Evolutionary conservation across 768 basidiomycete genomes (phyloP), one percentile per base, ranked within the genome.

Genomic region (Leccinellum luteum): DNA sequence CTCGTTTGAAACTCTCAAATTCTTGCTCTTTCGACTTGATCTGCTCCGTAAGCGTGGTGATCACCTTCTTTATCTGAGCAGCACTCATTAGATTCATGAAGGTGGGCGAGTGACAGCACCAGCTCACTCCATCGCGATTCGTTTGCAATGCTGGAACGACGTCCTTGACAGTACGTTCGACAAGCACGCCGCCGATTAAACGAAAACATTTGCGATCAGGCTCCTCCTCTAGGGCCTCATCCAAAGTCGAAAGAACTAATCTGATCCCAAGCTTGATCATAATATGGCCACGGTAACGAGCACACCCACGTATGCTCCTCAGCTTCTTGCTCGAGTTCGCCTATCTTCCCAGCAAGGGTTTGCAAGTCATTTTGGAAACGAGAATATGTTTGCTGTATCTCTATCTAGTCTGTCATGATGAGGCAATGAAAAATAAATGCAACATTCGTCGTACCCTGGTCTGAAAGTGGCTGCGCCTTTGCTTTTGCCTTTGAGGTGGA

Each of bases 201-300:
- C 96, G 87, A 77, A 98, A 99, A 74, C 97, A 98, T 77, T 93
- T 94, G 56, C 97, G 86, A 73, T 86, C 82, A 17, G 96, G 94
- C 57, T 95, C 90, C 57, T 85, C 83, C n/a, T 77, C 79, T 38
- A 93, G 75, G 10, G 86, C 86, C 61, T 98, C 94, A 62, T 88
- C 83, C 34, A 99, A 75, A 2, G 97, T 98, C 4, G 82, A 81
- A 38, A 98, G 80, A 9, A 99, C 97, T 15, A 99, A 79, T 43
- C 95, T 98, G 61, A 54, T 43, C 21, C 15, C 34, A 48, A 55
- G 48, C 32, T 58, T 43, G 2, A 56, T 56, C n/a, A 35, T 31
- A 17, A 14, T 28, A 19, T 43, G 47, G n/a, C 31, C 51, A 57
- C 47, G 51, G n/a, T 6, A 48, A 34, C 31, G 55, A 49, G 58